A percentile compares a stretch with the other conserved stretches of the same genome.
Evolutionary conservation across 257 asterid genomes (phyloP).

Genomic region (Handroanthus guayacan): DNA sequence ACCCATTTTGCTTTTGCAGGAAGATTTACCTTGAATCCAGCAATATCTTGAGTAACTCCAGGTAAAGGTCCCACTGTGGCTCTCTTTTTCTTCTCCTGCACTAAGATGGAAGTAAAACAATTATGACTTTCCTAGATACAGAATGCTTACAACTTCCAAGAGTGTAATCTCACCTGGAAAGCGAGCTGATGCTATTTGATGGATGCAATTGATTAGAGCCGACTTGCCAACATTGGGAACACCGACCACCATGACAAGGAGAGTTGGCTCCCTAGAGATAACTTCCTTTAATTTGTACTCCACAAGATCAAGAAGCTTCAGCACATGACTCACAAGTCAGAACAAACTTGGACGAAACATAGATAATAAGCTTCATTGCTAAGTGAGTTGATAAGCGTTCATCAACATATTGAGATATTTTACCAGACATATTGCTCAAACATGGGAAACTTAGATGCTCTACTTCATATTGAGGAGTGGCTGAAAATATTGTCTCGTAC

Average conservation of each 20-base stretch:
- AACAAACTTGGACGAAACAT: slow-evolving; percentile 18
- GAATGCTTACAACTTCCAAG: slow-evolving; percentile 24
- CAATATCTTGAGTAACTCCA: slow-evolving; percentile 98
- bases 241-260: slow-evolving; percentile 91
- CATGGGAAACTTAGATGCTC: neutral
- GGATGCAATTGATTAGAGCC: slow-evolving; percentile 83
- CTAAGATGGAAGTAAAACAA: slow-evolving; percentile 60
- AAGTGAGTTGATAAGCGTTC: slow-evolving; percentile 11
- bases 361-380: slow-evolving; percentile 18
- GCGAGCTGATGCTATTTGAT: slow-evolving; percentile 80
- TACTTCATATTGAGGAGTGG: neutral
- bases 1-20: neutral
- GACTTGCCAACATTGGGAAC: slow-evolving; percentile 99
- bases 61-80: slow-evolving; percentile 96
- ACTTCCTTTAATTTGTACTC: slow-evolving; percentile 87
- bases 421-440: neutral
- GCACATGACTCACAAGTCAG: slow-evolving; percentile 43
- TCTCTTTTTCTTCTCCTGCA: slow-evolving; percentile 85
- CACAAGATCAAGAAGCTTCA: slow-evolving; percentile 86
- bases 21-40: slow-evolving; percentile 79
- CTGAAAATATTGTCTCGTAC: neutral
- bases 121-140: slow-evolving; percentile 36
- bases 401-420: neutral
- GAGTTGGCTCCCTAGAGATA: slow-evolving; percentile 85
- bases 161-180: slow-evolving; percentile 67